Conservation (phyloP, 345 rosid genomes). For the Hypericum perforatum region DNA sequence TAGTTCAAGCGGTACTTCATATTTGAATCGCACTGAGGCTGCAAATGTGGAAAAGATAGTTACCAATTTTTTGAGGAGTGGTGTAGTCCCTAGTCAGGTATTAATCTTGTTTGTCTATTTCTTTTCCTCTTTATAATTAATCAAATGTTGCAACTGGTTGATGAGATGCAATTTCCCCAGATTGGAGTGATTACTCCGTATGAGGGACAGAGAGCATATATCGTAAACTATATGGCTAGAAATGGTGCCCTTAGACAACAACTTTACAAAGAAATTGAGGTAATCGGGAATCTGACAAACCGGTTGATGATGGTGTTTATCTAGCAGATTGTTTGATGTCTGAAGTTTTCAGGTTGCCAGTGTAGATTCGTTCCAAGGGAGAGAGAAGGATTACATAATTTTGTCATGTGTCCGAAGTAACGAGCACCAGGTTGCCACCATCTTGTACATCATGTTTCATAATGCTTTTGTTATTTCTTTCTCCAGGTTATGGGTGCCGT, state of each 20-base stretch:
- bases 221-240: slow-evolving; percentile 95
- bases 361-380: slow-evolving; percentile 99
- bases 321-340: slow-evolving; percentile 1
- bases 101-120: slow-evolving; percentile 3
- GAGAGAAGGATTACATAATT: slow-evolving; percentile 97
- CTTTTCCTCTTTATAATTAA: neutral
- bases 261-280: slow-evolving; percentile 99
- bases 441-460: too few species aligned
- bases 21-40: slow-evolving; percentile 96
- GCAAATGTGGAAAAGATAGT: slow-evolving; percentile 99
- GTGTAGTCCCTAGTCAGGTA: slow-evolving; percentile 96
- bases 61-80: slow-evolving; percentile 93
- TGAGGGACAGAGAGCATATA: slow-evolving; percentile 97
- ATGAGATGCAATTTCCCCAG: slow-evolving; percentile 25
- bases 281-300: slow-evolving; percentile 13
- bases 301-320: neutral
- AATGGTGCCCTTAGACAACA: slow-evolving; percentile 98
- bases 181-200: slow-evolving; percentile 98
- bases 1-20: slow-evolving; percentile 98
- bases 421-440: slow-evolving; percentile 68
- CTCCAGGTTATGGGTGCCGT: too few species aligned
- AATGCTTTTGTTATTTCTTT: too few species aligned
- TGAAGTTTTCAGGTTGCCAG: slow-evolving; percentile 64
- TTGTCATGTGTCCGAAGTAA: slow-evolving; percentile 98
- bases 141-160: slow-evolving; percentile 1